phyloP scores from a whole-genome alignment of 2,329 filamentous ascomycete species.

The Penicillium sp. region DNA sequence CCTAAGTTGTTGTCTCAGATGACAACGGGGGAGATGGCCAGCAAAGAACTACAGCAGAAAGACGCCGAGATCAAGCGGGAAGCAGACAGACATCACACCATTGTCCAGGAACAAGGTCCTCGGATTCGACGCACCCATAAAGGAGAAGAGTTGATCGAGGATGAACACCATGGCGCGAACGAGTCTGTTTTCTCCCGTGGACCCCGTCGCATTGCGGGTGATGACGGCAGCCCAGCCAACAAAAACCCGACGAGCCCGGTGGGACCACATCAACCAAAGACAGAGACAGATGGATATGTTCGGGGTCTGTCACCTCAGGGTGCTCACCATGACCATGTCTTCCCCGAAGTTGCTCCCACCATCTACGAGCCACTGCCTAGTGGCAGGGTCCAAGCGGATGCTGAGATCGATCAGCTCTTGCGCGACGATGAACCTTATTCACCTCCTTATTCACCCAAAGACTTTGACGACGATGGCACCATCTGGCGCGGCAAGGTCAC shows the following conservation, averaged over 20 bases:
- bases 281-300: conserved; percentile 52
- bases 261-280: conserved; percentile 34
- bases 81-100: conserved; percentile 67
- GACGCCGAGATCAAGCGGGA: conserved; percentile 57
- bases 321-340: conserved; percentile 44
- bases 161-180: conserved; percentile 57
- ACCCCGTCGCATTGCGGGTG: conserved; percentile 44
- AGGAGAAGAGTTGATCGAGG: conserved; percentile 85
- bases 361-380: conserved; percentile 46
- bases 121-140: conserved; percentile 89
- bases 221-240: conserved; percentile 31
- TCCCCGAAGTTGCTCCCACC: conserved; percentile 43
- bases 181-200: conserved; percentile 51
- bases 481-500: conserved; percentile 75
- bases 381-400: conserved; percentile 62
- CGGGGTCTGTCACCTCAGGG: conserved; percentile 73
- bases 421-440: conserved; percentile 79
- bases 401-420: conserved; percentile 86
- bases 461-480: conserved; percentile 67
- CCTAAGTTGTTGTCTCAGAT: conserved; percentile 80
- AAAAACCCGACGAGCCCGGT: conserved; percentile 32
- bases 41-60: conserved; percentile 75
- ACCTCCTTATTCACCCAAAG: conserved; percentile 78
- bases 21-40: conserved; percentile 87
- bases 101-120: conserved; percentile 73